These are phyloP conservation scores for Plasmodium ovale DNA, from an alignment of 169 alveolate species.

Conservation along the genomic window DNA sequence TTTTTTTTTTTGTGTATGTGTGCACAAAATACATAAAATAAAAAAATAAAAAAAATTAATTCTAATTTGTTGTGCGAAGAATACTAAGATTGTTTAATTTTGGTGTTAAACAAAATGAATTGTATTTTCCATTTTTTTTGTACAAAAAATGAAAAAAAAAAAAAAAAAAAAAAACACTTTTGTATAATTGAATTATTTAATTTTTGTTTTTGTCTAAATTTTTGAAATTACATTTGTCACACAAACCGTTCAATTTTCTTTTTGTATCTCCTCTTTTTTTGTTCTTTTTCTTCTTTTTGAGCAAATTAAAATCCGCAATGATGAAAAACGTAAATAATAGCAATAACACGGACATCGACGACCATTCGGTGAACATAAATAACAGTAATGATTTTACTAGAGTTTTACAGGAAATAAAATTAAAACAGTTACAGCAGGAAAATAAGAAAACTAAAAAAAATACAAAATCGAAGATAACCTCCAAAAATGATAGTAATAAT, in stretches of 20 bases:
- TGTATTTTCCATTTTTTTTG: background rate
- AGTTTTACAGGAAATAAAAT: conserved; percentile 57
- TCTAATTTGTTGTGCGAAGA: background rate
- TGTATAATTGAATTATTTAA: background rate
- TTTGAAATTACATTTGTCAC: conserved; percentile 8
- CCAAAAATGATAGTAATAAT: conserved; percentile 7
- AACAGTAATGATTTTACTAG: conserved; percentile 53
- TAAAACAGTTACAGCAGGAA: conserved; percentile 19
- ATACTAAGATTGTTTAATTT: background rate
- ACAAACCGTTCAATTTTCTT: background rate
- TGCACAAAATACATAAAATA: background rate
- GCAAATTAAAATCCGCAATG: background rate
- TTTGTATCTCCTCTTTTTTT: conserved; percentile 4
- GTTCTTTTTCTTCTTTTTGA: conserved; percentile 13
- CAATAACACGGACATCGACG: conserved; percentile 12
- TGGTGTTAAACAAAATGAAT: background rate
- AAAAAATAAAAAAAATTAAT: background rate
- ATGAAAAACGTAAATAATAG: conserved; percentile 25
- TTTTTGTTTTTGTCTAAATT: conserved; percentile 16
- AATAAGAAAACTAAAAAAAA: conserved; percentile 9
- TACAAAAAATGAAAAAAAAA: background rate
- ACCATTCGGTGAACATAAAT: conserved; percentile 46
- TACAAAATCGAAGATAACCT: background rate
- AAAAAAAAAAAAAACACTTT: conserved; percentile 3
- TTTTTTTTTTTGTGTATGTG: background rate